Evolutionary conservation across 2,329 filamentous ascomycete species (phyloP).

Genomic region (Byssothecium circinans): DNA sequence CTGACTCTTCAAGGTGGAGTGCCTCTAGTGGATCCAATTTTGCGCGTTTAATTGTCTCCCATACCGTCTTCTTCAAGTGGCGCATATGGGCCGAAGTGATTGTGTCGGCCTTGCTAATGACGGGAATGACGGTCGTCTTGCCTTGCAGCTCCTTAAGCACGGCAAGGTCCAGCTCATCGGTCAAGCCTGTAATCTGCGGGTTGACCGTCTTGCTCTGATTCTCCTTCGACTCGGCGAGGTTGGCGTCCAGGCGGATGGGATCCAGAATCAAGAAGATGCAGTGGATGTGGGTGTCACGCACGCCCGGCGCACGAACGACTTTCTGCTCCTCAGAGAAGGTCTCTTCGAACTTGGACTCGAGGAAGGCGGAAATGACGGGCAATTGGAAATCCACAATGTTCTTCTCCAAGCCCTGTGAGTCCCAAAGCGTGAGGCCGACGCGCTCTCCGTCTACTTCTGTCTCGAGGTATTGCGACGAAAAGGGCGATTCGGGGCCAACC

Average conservation of each 20-base stretch:
- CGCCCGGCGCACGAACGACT: slow-evolving; percentile 87
- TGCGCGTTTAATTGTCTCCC: slow-evolving; percentile 81
- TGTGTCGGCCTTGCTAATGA: slow-evolving; percentile 96
- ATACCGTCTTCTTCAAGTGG: slow-evolving; percentile 86
- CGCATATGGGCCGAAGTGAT: slow-evolving; percentile 95
- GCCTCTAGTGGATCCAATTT: slow-evolving; percentile 87
- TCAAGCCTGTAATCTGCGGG: slow-evolving; percentile 67
- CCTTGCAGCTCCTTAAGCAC: slow-evolving; percentile 84
- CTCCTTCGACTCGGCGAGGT: slow-evolving; percentile 67
- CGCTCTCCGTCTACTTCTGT: slow-evolving; percentile 92
- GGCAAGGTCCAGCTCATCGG: slow-evolving; percentile 88
- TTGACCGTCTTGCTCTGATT: slow-evolving; percentile 56
- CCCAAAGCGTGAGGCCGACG: slow-evolving; percentile 92
- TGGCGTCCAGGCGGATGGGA: slow-evolving; percentile 80
- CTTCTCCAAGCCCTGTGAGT: slow-evolving; percentile 93
- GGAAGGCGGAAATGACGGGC: slow-evolving; percentile 84
- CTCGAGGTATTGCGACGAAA: slow-evolving; percentile 87
- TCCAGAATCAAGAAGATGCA: slow-evolving; percentile 92
- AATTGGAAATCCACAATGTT: slow-evolving; percentile 93
- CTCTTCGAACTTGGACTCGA: slow-evolving; percentile 98
- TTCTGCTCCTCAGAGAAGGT: slow-evolving; percentile 98
- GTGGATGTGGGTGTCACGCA: slow-evolving; percentile 95
- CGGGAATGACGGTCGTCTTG: slow-evolving; percentile 92
- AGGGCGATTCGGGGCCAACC: slow-evolving; percentile 56
- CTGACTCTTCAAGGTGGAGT: slow-evolving; percentile 72